Evolutionary conservation across 2,329 filamentous ascomycete genomes (phyloP), one percentile per base, ranked within the genome.

Genomic region (Magnaporthiopsis poae): DNA sequence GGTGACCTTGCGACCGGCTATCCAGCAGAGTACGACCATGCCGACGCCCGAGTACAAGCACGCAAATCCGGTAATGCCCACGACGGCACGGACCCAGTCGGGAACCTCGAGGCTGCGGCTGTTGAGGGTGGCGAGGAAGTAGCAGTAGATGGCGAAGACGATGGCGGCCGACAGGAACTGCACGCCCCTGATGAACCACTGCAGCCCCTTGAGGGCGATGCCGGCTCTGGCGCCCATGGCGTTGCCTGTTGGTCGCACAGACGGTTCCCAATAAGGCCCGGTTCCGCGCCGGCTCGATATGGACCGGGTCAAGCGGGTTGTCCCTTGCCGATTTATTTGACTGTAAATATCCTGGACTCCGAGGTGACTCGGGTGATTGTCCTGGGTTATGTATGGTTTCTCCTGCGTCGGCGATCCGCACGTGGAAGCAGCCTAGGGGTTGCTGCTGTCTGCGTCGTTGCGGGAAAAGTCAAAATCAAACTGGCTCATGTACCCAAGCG

Each of bases 81-180:
- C 88, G 66, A 95, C 90, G 35, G 90, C 91, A 66, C 88, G 87
- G 68, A 89, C 79, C 79, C 85, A 88, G 71, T 77, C 85, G 25
- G 84, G 80, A 70, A 93, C 92, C 67, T 73, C 67, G 18, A 88
- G 76, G 71, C 87, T 72, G 77, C 91, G 86, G 72, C 88, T 85
- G 69, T 84, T 76, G 18, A 93, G 84, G 11, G 89, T 84, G 11
- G 89, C 86, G 64, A 97, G 86, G 82, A 92, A 96, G 82, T 96
- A 96, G 64, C 88, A 88, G 82, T 89, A 93, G 73, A 95, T 85
- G 71, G 85, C 89, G 69, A 97, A 84, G 68, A 94, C 84, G 70
- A 96, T 82, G 68, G 83, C 86, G 11, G 89, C 82, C 75, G 87
- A 90, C 74, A 85, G 82, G 77, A 96, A 89, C 73, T 91, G 86